Percentiles rank a stretch among this genome's conserved stretches.
Conservation (phyloP, 2,329 filamentous ascomycete species). For the Chrysosporium queenslandicum region DNA sequence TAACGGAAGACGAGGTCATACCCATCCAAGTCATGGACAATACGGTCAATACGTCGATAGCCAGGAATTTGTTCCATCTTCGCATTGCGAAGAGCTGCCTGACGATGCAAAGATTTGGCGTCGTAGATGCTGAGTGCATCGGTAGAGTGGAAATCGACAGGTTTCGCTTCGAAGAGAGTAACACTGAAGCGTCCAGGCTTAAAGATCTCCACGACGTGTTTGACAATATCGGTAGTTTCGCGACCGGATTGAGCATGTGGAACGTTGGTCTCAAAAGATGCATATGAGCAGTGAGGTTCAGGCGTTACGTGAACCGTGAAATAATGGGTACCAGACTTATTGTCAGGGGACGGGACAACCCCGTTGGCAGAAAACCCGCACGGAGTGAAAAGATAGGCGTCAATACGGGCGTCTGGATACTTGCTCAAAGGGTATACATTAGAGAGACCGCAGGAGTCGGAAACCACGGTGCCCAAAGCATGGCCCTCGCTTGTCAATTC, state of each 20-base stretch:
- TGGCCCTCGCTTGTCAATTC: conserved; percentile 88
- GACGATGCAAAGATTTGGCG: conserved; percentile 35
- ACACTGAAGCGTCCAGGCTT: conserved; percentile 96
- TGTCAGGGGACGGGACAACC: conserved; percentile 68
- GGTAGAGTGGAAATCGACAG: conserved; percentile 22
- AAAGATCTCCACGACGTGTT: conserved; percentile 93
- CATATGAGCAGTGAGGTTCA: conserved; percentile 93
- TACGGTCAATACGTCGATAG: conserved; percentile 82
- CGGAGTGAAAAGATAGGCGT: conserved; percentile 91
- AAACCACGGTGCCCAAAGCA: conserved; percentile 82
- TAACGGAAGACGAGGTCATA: conserved; percentile 96
- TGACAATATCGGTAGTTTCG: conserved; percentile 79
- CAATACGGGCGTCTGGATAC: conserved; percentile 87
- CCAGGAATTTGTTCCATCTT: conserved; percentile 71
- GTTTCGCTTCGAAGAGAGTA: conserved; percentile 87
- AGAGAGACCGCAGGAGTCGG: conserved; percentile 77
- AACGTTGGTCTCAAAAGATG: conserved; percentile 97
- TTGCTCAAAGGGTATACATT: conserved; percentile 76
- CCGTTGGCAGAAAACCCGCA: conserved; percentile 97
- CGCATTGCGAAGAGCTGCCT: conserved; percentile 36
- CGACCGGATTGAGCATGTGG: conserved; percentile 79
- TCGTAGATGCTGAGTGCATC: conserved; percentile 27
- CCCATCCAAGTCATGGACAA: conserved; percentile 93
- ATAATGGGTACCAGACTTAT: conserved; percentile 60
- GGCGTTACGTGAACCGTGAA: conserved; percentile 98